Evolutionary conservation across 2,329 filamentous ascomycete genomes (phyloP).

Genomic region (Cucurbitaria berberidis): DNA sequence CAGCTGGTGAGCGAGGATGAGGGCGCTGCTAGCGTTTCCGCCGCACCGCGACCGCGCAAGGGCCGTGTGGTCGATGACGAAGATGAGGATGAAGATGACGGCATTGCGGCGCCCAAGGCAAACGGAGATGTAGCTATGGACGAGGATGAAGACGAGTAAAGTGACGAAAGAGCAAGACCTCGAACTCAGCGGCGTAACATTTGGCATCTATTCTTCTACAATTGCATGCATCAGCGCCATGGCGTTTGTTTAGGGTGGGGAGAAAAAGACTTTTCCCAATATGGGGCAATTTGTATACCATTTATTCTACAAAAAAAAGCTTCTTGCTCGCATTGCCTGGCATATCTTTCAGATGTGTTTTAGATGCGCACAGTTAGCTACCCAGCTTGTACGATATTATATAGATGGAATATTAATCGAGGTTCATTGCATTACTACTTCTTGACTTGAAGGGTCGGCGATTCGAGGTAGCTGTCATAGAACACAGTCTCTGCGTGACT

Average conservation of each 20-base stretch:
- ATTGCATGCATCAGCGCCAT: constrained; percentile 27
- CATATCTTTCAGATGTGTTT: too few species aligned
- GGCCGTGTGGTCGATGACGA: constrained; percentile 44
- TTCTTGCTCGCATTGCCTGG: background rate
- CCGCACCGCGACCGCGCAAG: constrained; percentile 36
- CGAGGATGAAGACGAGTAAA: constrained; percentile 41
- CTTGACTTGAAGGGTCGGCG: too few species aligned
- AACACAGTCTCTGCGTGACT: too few species aligned
- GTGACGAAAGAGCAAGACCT: background rate
- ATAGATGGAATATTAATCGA: too few species aligned
- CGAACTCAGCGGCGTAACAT: constrained; percentile 2
- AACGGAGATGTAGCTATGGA: constrained; percentile 34
- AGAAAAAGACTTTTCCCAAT: background rate
- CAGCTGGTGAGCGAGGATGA: constrained; percentile 29
- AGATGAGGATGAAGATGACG: constrained; percentile 39
- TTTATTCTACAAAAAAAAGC: background rate
- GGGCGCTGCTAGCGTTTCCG: constrained; percentile 15
- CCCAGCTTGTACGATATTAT: too few species aligned
- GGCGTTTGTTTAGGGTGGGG: constrained; percentile 15
- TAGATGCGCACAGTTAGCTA: too few species aligned
- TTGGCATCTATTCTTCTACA: constrained; percentile 2
- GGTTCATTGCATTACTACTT: too few species aligned
- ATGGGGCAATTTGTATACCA: constrained; percentile 8
- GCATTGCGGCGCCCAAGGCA: constrained; percentile 24
- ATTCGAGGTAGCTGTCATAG: too few species aligned